Evolutionary conservation across 2,329 filamentous ascomycete genomes (phyloP).

Genomic region (Fusarium palustre): DNA sequence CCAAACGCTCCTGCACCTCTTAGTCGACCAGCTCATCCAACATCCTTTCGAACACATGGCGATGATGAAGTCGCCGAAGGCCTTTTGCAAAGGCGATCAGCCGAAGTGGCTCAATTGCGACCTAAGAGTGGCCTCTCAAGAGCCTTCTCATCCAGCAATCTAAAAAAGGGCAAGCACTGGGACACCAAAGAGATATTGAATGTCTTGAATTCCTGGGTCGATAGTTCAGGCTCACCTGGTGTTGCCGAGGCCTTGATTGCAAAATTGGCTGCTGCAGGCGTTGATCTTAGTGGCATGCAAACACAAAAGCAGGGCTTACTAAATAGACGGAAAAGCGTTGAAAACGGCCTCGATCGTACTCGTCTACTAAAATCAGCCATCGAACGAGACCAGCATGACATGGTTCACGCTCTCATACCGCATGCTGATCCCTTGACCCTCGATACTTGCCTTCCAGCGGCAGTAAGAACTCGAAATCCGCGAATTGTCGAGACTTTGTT

Average conservation of each 20-base stretch:
- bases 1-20: conserved; percentile 56
- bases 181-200: conserved; percentile 66
- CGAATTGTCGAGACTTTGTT: conserved; percentile 62
- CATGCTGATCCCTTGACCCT: conserved; percentile 64
- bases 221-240: conserved; percentile 62
- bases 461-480: conserved; percentile 59
- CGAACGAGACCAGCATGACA: conserved; percentile 62
- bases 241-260: conserved; percentile 67
- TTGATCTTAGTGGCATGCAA: conserved; percentile 62
- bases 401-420: conserved; percentile 65
- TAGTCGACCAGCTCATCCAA: conserved; percentile 56
- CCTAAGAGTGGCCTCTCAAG: conserved; percentile 56
- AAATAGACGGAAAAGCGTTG: conserved; percentile 62
- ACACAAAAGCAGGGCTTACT: conserved; percentile 63
- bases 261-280: conserved; percentile 62
- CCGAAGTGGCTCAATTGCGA: conserved; percentile 52
- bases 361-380: conserved; percentile 64
- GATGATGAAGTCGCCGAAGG: conserved; percentile 67
- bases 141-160: conserved; percentile 53
- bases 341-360: conserved; percentile 61
- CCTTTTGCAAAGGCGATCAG: conserved; percentile 61
- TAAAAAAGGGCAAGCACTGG: conserved; percentile 63
- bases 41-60: conserved; percentile 58
- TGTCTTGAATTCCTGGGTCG: conserved; percentile 62
- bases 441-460: conserved; percentile 62